Percentiles rank a stretch among this genome's conserved stretches.
Conservation (phyloP, 2,329 filamentous ascomycete genomes). For the Fusarium sp. region DNA sequence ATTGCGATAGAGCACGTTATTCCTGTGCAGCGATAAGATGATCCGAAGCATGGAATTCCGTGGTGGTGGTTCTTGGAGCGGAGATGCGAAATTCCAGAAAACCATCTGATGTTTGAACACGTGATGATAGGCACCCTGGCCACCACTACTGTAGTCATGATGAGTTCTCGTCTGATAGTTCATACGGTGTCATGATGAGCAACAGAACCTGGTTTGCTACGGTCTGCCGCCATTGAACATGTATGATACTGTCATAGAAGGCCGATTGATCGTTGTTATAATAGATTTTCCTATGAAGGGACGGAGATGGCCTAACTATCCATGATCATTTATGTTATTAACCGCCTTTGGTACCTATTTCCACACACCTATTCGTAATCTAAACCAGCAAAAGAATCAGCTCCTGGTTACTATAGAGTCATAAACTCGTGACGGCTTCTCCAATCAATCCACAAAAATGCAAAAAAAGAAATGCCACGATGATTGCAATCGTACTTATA, state of each 20-base stretch:
- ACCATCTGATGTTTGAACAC: neutral
- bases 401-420: neutral
- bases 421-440: neutral
- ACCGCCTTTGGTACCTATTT: neutral
- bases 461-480: conserved; percentile 37
- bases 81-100: conserved; percentile 37
- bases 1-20: conserved; percentile 33
- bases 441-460: neutral
- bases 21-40: conserved; percentile 15
- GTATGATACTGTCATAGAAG: neutral
- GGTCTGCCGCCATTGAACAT: neutral
- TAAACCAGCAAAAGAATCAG: neutral
- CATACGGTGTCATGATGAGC: neutral
- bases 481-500: conserved; percentile 45
- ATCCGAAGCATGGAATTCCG: conserved; percentile 16
- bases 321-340: neutral
- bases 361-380: too few relatives aligned
- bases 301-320: neutral
- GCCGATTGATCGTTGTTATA: neutral
- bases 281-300: neutral
- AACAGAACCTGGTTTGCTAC: neutral
- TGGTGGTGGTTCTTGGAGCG: conserved; percentile 22
- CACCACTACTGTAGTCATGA: conserved; percentile 1
- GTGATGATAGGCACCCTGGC: neutral
- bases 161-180: neutral